Evolutionary conservation across 495 filamentous ascomycete species (phyloP), one percentile per base, ranked within the genome.

Genomic region (Penicillium cataractarum): DNA sequence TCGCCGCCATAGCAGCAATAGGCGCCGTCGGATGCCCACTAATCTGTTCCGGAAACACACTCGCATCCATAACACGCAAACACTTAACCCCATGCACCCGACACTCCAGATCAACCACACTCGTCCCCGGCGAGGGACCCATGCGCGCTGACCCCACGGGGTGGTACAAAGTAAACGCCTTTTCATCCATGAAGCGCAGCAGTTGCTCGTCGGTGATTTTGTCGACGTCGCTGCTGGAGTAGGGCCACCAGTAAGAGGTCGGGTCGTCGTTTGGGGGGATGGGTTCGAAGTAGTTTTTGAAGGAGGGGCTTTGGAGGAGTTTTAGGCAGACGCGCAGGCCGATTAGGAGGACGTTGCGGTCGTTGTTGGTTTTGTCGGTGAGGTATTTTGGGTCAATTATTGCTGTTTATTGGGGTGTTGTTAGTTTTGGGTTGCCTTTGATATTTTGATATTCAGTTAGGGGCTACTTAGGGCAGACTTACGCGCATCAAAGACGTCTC

Each of bases 41-140:
- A 22, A 68, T 56, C 49, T 71, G 68, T 46, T 68, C 65, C 15
- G 69, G 71, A 57, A 73, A 71, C 15, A 73, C 59, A 54, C 68
- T 69, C 4, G 68, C 71, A 62, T 73, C 71, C 53, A 85, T 81
- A 35, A 84, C 76, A 7, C 82, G 73, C 19, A 86, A 72, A 15
- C 72, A 73, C 17, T 75, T 65, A 27, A 84, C 71, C 10, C 80
- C 83, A 61, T 81, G 77, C 26, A 86, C 82, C 55, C 72, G 76
- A 39, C 83, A 78, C 58, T 80, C 64, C 51, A 68, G 55, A 63
- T 85, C 81, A 32, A 86, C 83, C 1, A 83, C 82, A 22, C 81
- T 71, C 2, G 48, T 56, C 5, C 24, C 37, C 12, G 69, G 57
- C 2, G 66, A 56, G 0, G 63, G 33, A 5, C 66, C 69, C 66